Conservation (phyloP, 1,139 yeast genomes). For the Saccharomyces hybrid region DNA sequence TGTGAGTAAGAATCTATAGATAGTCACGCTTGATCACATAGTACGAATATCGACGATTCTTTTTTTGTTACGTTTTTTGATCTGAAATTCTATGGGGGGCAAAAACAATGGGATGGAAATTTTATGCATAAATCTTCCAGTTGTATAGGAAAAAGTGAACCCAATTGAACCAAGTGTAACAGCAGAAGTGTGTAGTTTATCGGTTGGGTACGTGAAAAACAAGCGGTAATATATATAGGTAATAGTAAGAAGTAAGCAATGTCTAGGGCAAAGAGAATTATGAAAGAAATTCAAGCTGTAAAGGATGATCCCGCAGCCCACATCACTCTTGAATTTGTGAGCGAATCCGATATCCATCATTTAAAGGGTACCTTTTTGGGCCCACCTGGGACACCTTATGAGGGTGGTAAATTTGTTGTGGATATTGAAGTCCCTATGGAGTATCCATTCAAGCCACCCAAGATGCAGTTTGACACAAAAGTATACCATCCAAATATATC, state of each 20-base stretch:
- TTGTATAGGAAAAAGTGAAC: neutral
- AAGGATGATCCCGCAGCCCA: slow-evolving; percentile 75
- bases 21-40: neutral
- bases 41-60: neutral
- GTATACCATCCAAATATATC: slow-evolving; percentile 94
- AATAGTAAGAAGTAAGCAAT: slow-evolving; percentile 32
- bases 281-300: slow-evolving; percentile 85
- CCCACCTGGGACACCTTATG: slow-evolving; percentile 95
- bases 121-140: neutral
- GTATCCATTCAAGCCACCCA: slow-evolving; percentile 92
- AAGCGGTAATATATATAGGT: neutral
- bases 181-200: neutral
- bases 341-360: slow-evolving; percentile 78
- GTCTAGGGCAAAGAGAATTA: slow-evolving; percentile 82
- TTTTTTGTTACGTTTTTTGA: neutral
- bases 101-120: neutral
- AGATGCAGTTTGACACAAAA: slow-evolving; percentile 85
- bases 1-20: neutral
- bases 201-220: neutral
- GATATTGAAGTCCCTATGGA: slow-evolving; percentile 83
- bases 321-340: slow-evolving; percentile 57
- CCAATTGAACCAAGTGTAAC: neutral
- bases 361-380: slow-evolving; percentile 83
- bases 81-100: neutral
- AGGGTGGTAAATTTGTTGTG: slow-evolving; percentile 76